Conservation (phyloP, 2,329 filamentous ascomycete genomes). For the Trichoderma lentiforme region DNA sequence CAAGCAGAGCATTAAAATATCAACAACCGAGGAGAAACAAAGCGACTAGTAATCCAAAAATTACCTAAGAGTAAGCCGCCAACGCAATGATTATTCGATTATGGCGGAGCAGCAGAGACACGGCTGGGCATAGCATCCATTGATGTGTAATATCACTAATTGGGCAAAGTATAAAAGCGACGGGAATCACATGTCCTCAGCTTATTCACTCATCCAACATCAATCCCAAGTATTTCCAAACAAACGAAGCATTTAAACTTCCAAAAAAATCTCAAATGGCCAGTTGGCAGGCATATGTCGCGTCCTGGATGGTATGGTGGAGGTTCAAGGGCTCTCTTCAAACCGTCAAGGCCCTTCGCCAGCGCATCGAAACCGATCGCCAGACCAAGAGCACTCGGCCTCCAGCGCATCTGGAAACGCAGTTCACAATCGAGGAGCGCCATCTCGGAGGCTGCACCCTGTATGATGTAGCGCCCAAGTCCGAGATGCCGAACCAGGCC, state of each 20-base stretch:
- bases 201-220: background rate
- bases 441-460: constrained; percentile 23
- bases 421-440: constrained; percentile 28
- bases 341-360: constrained; percentile 26
- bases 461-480: constrained; percentile 32
- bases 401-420: constrained; percentile 25
- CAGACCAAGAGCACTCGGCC: constrained; percentile 24
- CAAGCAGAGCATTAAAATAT: background rate
- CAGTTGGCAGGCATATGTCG: constrained; percentile 27
- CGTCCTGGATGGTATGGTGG: constrained; percentile 30
- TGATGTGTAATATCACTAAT: background rate
- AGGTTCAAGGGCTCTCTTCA: constrained; percentile 27
- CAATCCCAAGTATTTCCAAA: background rate
- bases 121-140: background rate
- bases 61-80: too few relatives aligned
- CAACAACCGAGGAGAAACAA: background rate
- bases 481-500: constrained; percentile 27
- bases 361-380: constrained; percentile 26
- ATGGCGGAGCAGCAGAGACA: background rate
- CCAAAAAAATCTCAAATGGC: background rate
- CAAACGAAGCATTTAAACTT: background rate
- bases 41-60: background rate
- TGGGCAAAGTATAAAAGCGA: background rate
- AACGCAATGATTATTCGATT: background rate
- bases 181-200: background rate